Base-by-base conservation (phyloP, 768 basidiomycete genomes). In the Mycena maculata region DNA sequence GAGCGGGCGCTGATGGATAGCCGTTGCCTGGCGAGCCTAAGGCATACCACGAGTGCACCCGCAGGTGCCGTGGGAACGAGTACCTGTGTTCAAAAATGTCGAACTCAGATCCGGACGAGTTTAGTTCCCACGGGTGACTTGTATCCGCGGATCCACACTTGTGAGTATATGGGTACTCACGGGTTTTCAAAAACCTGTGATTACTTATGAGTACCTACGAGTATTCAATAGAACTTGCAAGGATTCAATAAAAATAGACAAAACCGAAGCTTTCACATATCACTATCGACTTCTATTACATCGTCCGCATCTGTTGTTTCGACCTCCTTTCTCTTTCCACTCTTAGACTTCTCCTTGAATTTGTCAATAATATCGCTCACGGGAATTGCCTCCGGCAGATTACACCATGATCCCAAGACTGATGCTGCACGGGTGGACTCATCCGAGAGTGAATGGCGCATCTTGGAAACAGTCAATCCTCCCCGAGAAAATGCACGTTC, bases 401-500 rank as follows among this genome's bases (percentile, higher is more conserved):
- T 60, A 6, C 60, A 36, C 76, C 77, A 79, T 0, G 73, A 69
- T 0, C 76, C 70, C 18, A 79, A 57, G 6, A 79, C 73, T 41
- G 76, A 63, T 0, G 70, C 59, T 1, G 76, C 70, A 2, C 69
- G 60, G 0, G 71, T 66, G 0, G 75, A 77, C 8, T 68, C 65
- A 52, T 78, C 75, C 6, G 70, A 70, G 7, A 80, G 68, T 0
- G 75, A 70, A 59, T 77, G 76, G 0, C 66, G 60, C 44, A 74
- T 68, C 36, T 74, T 75, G 10, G 74, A 77, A 6, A 77, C 74
- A 2, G 71, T 74, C 0, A 79, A 71, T 5, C 75, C 74, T 33
- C 78, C 75, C 12, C 60, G 53, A 10, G 74, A 78, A 63, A 79
- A 78, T 3, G 74, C 70, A 11, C 71, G 66, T 56, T 79, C 76